Evolutionary conservation across 352 stramenopile species (phyloP).

Genomic region (Phytophthora pisi): DNA sequence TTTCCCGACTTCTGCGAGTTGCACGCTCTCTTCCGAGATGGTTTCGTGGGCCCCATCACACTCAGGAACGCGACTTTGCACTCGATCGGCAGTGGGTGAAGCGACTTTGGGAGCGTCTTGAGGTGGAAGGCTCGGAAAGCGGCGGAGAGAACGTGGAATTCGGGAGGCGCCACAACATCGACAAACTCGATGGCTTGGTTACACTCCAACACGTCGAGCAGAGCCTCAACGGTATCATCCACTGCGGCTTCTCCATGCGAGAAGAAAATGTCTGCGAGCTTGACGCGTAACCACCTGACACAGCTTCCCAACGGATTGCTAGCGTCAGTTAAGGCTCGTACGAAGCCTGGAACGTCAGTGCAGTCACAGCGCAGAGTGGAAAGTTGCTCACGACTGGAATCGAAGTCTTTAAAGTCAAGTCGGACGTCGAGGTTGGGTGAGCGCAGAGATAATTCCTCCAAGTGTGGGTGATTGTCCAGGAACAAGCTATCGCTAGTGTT

Average conservation of each 20-base stretch:
- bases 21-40: neutral
- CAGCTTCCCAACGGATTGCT: neutral
- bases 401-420: neutral
- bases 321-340: neutral
- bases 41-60: neutral
- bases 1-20: neutral
- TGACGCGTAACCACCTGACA: neutral
- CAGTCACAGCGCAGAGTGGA: neutral
- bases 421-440: neutral
- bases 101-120: neutral
- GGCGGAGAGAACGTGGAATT: neutral
- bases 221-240: neutral
- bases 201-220: neutral
- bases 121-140: neutral
- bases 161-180: neutral
- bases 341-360: neutral
- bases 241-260: neutral
- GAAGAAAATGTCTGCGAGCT: neutral
- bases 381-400: neutral
- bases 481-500: neutral
- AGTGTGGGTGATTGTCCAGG: neutral
- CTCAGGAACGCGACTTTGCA: conserved; percentile 1
- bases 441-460: neutral
- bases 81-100: neutral
- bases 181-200: neutral